Base-by-base conservation (phyloP, 768 basidiomycete genomes). In the Naganishia vaughanmartiniae region DNA sequence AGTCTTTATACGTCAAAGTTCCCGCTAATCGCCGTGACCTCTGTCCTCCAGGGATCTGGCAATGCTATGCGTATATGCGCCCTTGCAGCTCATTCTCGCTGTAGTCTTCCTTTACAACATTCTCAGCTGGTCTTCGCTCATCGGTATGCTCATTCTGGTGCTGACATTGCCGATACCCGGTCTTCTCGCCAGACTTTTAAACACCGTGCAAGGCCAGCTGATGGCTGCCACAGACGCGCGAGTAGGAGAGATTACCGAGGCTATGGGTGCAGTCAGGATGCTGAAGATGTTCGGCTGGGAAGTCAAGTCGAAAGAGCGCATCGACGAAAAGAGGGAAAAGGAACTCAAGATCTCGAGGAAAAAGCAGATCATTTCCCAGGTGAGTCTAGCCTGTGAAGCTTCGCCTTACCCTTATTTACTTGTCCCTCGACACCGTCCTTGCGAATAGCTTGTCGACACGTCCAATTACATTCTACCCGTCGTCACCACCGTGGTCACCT, bases 221-320 rank as follows among this genome's bases (percentile, higher is more conserved):
- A 85, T 89, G 83, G 83, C 85, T 56, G 86, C 83, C 80, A 85
- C 84, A 0, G 89, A 89, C 76, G 85, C 85, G 7, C 82, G 88
- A 30, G 85, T 89, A 4, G 86, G 88, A 74, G 81, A 82, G 7
- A 84, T 89, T 53, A 86, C 87, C 4, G 88, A 89, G 81, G 74
- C 74, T 21, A 73, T 76, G 57, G 70, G 67, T 46, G 54, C 60
- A 14, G 48, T 72, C n/a, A 83, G 87, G 14, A 89, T 89, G 86
- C 82, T 89, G 75, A 89, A 90, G 79, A 81, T 90, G 55, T 89
- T 90, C 74, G 89, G 80, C 21, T 82, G 79, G 83, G 83, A 84
- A 70, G 84, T 72, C 21, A 73, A 85, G 57, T 84, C 88, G 75
- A 81, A 85, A 24, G 77, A 83, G 21, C 83, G 83, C 56, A 82